These are phyloP conservation scores for Ophiostoma himal-ulmi DNA, from an alignment of 2,329 filamentous ascomycete genomes.

Conservation along the genomic window DNA sequence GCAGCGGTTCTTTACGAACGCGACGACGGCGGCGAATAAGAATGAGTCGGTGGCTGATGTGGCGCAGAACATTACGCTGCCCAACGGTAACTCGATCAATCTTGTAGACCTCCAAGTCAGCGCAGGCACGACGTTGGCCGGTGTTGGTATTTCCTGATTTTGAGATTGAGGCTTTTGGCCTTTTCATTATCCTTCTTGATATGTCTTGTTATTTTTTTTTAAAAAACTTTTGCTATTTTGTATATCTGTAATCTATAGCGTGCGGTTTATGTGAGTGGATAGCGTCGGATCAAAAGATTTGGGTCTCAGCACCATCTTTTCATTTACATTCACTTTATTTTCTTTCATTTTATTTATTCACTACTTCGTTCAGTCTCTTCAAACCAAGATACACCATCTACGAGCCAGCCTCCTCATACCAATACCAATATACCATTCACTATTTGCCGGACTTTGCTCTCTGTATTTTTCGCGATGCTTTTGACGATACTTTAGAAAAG, in stretches of 20 bases:
- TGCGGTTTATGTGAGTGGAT: neutral
- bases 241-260: slow-evolving; percentile 10
- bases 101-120: slow-evolving; percentile 38
- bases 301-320: neutral
- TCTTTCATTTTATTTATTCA: neutral
- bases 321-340: neutral
- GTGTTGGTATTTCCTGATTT: slow-evolving; percentile 8
- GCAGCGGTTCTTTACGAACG: slow-evolving; percentile 49
- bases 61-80: slow-evolving; percentile 37
- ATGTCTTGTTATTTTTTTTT: neutral
- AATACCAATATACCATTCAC: neutral
- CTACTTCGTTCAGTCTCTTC: neutral
- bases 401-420: neutral
- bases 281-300: neutral
- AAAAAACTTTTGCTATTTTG: neutral
- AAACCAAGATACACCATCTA: slow-evolving; percentile 4
- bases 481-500: neutral
- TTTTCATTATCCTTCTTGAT: neutral
- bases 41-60: slow-evolving; percentile 30
- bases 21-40: slow-evolving; percentile 22
- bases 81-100: slow-evolving; percentile 43
- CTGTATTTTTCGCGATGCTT: neutral
- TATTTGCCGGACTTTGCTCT: neutral
- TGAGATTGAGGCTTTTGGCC: neutral
- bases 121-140: slow-evolving; percentile 17